Evolutionary conservation across 768 basidiomycete genomes (phyloP).

Genomic region (Termitomyces sp.): DNA sequence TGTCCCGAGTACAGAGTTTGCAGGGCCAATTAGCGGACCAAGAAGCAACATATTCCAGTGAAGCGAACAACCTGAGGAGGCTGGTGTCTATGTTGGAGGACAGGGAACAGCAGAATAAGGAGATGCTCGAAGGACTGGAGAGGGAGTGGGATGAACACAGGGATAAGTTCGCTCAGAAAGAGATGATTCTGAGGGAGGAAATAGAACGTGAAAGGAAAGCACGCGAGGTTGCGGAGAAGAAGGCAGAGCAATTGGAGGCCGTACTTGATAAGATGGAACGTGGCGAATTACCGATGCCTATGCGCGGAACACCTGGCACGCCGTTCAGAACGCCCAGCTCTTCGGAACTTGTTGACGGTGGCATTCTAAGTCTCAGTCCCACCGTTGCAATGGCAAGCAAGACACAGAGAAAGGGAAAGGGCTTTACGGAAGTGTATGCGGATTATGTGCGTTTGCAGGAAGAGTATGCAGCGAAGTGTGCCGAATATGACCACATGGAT

Average conservation of each 20-base stretch:
- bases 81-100: conserved; percentile 84
- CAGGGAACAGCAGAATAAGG: conserved; percentile 79
- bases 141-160: conserved; percentile 74
- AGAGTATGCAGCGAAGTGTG: conserved; percentile 68
- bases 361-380: conserved; percentile 73
- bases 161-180: conserved; percentile 62
- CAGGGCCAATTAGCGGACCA: conserved; percentile 78
- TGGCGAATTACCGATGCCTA: conserved; percentile 63
- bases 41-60: conserved; percentile 75
- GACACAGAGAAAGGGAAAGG: conserved; percentile 78
- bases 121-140: conserved; percentile 78
- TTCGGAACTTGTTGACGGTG: conserved; percentile 41
- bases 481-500: conserved; percentile 84
- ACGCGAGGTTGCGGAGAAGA: conserved; percentile 67
- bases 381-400: conserved; percentile 83
- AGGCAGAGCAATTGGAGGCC: conserved; percentile 64
- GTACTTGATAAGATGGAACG: conserved; percentile 68
- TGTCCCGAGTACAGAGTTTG: conserved; percentile 69
- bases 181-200: conserved; percentile 62
- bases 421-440: conserved; percentile 91
- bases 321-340: conserved; percentile 36
- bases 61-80: conserved; percentile 67
- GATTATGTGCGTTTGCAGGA: conserved; percentile 87
- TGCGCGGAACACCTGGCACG: conserved; percentile 42
- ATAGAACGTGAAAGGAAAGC: conserved; percentile 65